phyloP scores from a whole-genome alignment of 495 filamentous ascomycete species.

The Polyplosphaeria fusca region DNA sequence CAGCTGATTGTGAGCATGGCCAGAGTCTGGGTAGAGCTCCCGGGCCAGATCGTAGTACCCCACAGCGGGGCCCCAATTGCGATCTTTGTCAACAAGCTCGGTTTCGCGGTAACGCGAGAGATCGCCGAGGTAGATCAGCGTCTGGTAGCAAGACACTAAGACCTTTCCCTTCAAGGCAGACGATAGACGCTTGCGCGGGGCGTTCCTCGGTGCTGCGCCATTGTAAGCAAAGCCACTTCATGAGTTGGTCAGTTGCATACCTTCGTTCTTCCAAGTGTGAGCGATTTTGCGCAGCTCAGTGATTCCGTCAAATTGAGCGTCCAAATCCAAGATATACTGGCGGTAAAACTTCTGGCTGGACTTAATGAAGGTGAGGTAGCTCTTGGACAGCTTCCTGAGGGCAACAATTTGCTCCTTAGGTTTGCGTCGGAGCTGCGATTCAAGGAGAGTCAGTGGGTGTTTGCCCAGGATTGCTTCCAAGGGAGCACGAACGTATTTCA shows the following conservation, averaged over 20 bases:
- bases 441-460: background rate
- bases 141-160: constrained; percentile 73
- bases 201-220: constrained; percentile 5
- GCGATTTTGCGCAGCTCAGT: constrained; percentile 54
- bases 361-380: constrained; percentile 80
- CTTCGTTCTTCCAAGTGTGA: constrained; percentile 25
- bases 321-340: constrained; percentile 74
- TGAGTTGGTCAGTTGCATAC: constrained; percentile 4
- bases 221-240: background rate
- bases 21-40: constrained; percentile 72
- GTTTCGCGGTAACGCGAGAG: constrained; percentile 86
- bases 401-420: constrained; percentile 68
- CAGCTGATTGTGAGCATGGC: constrained; percentile 81
- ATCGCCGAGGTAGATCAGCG: constrained; percentile 83
- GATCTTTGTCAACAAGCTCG: constrained; percentile 59
- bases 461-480: background rate
- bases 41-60: constrained; percentile 82
- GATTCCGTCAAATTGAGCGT: constrained; percentile 67
- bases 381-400: constrained; percentile 71
- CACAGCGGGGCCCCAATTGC: constrained; percentile 74
- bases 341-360: constrained; percentile 82
- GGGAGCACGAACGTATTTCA: constrained; percentile 38
- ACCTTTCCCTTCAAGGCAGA: constrained; percentile 54
- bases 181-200: constrained; percentile 40
- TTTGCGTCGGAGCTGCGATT: constrained; percentile 41